Evolutionary conservation across 2,329 filamentous ascomycete genomes (phyloP), one percentile per base, ranked within the genome.

Genomic region (Fusarium sp.): DNA sequence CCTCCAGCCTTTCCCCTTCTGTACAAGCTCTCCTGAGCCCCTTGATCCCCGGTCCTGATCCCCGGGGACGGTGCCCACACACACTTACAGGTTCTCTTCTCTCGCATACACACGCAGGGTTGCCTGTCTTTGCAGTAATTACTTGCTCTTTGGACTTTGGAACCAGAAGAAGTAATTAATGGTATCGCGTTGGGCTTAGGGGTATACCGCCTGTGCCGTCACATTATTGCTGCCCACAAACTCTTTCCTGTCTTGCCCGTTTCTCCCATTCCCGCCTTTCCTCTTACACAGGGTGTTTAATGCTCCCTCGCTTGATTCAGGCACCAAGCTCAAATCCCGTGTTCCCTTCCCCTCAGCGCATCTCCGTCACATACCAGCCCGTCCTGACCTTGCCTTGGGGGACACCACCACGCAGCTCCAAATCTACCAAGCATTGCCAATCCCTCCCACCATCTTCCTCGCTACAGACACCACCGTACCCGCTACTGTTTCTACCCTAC

Each of bases 1-100:
- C 21, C 23, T 23, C 38, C 54, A 55, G 23, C 68, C 66, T 65
- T 63, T 57, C 67, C 61, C 15, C 28, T 70, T 70, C 39, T 34
- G 70, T 70, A 54, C 61, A 73, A 73, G 70, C 62, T 71, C 57
- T 50, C 44, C 47, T 62, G 68, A 68, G 47, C 60, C 67, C 69
- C 68, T 68, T 71, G 53, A 56, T 62, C 69, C 69, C 70, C 70
- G 70, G 70, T 60, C 53, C 40, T 58, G 51, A 58, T 45, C 44
- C 58, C 60, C 60, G 46, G 60, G 32, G 44, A 55, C 56, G n/a
- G 34, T n/a, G 19, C 34, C 34, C 53, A 59, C 51, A 45, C 62
- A 58, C 44, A 53, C 58, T 56, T 59, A 23, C 49, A 56, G 45
- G 34, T 34, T 52, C 20, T 58, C 62, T 34, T 52, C 20, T 58